Percentiles rank a stretch among this genome's conserved stretches.
Evolutionary conservation across 352 stramenopile genomes (phyloP).

Genomic region (Phytopythium helicoides): DNA sequence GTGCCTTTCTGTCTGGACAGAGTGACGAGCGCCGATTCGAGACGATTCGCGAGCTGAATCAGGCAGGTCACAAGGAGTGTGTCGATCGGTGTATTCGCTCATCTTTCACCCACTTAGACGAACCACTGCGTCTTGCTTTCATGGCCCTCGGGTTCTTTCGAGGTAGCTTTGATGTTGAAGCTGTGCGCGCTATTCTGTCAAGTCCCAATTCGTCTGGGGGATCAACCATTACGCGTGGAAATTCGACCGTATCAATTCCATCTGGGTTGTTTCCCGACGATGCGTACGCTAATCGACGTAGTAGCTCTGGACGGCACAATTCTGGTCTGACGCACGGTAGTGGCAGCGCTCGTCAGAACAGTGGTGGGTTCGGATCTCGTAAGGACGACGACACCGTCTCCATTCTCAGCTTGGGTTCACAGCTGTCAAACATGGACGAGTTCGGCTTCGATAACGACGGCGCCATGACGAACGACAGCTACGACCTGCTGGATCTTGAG

Average conservation of each 20-base stretch:
- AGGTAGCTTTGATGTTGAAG: slow-evolving; percentile 69
- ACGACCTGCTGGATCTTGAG: slow-evolving; percentile 73
- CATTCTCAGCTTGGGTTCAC: slow-evolving; percentile 55
- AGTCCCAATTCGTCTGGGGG: slow-evolving; percentile 25
- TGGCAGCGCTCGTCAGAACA: neutral
- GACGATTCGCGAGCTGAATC: slow-evolving; percentile 71
- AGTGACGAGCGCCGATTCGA: slow-evolving; percentile 66
- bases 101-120: slow-evolving; percentile 75
- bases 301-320: slow-evolving; percentile 12
- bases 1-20: too few relatives aligned
- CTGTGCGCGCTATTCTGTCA: slow-evolving; percentile 67
- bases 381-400: slow-evolving; percentile 54
- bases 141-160: slow-evolving; percentile 85
- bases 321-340: neutral
- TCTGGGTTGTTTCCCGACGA: slow-evolving; percentile 50
- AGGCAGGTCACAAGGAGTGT: slow-evolving; percentile 75
- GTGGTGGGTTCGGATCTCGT: neutral
- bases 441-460: slow-evolving; percentile 80
- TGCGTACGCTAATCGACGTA: slow-evolving; percentile 37
- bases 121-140: slow-evolving; percentile 68
- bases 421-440: slow-evolving; percentile 67
- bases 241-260: slow-evolving; percentile 9
- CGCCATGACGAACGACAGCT: slow-evolving; percentile 75
- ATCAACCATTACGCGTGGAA: slow-evolving; percentile 5
- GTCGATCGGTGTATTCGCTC: slow-evolving; percentile 80